phyloP scores from a whole-genome alignment of 192 early-diverging fungal genomes.

The Chytriomyces confervae region DNA sequence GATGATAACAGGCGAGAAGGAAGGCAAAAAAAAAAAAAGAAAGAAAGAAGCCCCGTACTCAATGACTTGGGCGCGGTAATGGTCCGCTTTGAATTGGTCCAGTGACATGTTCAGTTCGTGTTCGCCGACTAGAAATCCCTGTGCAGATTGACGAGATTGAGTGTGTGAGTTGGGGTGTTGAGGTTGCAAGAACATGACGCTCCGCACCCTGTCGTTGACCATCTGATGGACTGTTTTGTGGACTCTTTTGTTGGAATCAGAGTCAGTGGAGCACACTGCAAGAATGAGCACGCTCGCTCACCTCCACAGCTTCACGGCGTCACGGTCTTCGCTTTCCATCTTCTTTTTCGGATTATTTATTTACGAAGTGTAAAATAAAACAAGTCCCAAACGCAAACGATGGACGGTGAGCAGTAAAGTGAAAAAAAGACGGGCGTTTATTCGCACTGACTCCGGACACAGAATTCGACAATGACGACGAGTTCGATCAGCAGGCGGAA shows the following conservation, averaged over 20 bases:
- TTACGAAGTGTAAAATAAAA: no score
- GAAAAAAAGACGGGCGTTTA: no score
- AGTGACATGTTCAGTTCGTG: slow-evolving; percentile 83
- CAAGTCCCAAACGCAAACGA: no score
- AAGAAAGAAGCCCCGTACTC: slow-evolving; percentile 68
- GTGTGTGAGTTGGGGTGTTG: not conserved
- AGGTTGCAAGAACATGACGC: not conserved
- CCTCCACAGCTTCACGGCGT: slow-evolving; percentile 54
- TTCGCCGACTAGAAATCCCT: slow-evolving; percentile 85
- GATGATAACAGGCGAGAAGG: not conserved
- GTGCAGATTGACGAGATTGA: not conserved
- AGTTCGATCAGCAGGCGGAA: no score
- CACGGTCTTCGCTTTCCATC: slow-evolving; percentile 28
- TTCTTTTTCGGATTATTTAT: not conserved
- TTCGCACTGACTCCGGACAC: no score
- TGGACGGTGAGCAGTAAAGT: no score
- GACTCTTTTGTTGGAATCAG: slow-evolving; percentile 54
- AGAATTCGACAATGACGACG: no score
- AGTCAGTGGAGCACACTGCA: no score
- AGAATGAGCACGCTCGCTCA: no score
- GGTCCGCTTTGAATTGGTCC: slow-evolving; percentile 74
- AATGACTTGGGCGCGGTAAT: slow-evolving; percentile 73
- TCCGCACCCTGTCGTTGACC: slow-evolving; percentile 76
- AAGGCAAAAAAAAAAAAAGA: slow-evolving; percentile 6
- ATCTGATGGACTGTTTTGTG: slow-evolving; percentile 90